Conservation (phyloP, 2,329 filamentous ascomycete species). For the Aureobasidium sp. region DNA sequence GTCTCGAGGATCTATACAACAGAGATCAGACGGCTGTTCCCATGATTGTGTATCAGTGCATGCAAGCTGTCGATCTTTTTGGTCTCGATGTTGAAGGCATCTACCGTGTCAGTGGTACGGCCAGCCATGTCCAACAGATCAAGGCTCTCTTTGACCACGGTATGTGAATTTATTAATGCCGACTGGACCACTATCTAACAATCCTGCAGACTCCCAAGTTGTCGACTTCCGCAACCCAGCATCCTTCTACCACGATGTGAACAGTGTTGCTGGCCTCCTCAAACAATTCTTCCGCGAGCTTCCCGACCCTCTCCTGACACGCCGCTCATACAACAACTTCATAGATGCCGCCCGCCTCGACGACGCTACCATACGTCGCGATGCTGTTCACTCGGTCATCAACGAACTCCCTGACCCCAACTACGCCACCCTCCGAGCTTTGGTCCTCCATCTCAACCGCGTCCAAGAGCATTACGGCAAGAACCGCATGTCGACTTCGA, state of each 20-base stretch:
- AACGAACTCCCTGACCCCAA: conserved; percentile 96
- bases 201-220: conserved; percentile 68
- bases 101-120: conserved; percentile 90
- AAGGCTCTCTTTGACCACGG: conserved; percentile 90
- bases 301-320: conserved; percentile 88
- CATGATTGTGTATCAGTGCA: conserved; percentile 95
- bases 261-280: conserved; percentile 91
- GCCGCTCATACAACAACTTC: conserved; percentile 80
- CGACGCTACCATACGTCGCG: conserved; percentile 72
- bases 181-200: background rate
- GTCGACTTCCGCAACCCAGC: conserved; percentile 96
- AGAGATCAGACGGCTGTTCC: conserved; percentile 92
- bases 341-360: conserved; percentile 83
- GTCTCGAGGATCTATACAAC: conserved; percentile 81
- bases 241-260: conserved; percentile 96
- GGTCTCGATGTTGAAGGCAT: conserved; percentile 96
- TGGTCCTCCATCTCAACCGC: conserved; percentile 87
- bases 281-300: conserved; percentile 98
- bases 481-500: conserved; percentile 95
- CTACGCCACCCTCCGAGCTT: conserved; percentile 90
- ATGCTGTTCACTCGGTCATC: conserved; percentile 94
- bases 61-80: conserved; percentile 93
- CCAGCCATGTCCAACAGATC: conserved; percentile 82
- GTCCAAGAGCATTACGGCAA: conserved; percentile 82
- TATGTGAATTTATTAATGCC: conserved; percentile 47